phyloP scores from a whole-genome alignment of 2,329 filamentous ascomycete species.

The Samsoniella hepiali region DNA sequence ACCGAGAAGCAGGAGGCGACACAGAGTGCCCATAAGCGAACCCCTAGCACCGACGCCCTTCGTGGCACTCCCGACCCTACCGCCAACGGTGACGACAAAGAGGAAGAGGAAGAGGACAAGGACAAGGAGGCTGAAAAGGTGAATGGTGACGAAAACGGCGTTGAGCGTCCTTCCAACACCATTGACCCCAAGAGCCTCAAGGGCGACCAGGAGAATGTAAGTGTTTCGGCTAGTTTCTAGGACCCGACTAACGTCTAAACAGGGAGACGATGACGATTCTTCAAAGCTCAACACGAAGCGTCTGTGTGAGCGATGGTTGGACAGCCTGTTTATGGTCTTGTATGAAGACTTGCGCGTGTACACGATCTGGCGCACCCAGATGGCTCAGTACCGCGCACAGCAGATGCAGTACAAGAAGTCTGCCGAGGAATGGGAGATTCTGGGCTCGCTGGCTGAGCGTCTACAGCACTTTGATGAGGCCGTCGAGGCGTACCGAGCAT shows the following conservation, averaged over 20 bases:
- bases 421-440: conserved; percentile 96
- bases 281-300: conserved; percentile 96
- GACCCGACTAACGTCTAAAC: conserved; percentile 24
- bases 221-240: conserved; percentile 23
- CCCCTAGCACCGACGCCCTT: conserved; percentile 75
- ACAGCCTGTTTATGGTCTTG: conserved; percentile 98
- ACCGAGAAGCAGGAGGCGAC: conserved; percentile 71
- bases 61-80: conserved; percentile 64
- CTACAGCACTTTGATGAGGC: conserved; percentile 90
- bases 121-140: conserved; percentile 32
- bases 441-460: conserved; percentile 87
- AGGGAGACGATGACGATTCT: conserved; percentile 65
- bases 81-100: conserved; percentile 45
- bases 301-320: conserved; percentile 94
- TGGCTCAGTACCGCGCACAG: conserved; percentile 91
- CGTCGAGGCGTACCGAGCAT: conserved; percentile 87
- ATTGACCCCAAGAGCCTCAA: conserved; percentile 76
- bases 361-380: conserved; percentile 98
- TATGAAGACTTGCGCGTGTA: conserved; percentile 98
- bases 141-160: conserved; percentile 37
- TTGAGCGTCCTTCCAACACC: conserved; percentile 79
- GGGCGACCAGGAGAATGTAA: conserved; percentile 68
- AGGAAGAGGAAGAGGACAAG: conserved; percentile 35
- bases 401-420: conserved; percentile 95
- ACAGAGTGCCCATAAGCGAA: conserved; percentile 55